Base-by-base conservation (phyloP, 148 eudicot genomes). In the Talinum fruticosum region DNA sequence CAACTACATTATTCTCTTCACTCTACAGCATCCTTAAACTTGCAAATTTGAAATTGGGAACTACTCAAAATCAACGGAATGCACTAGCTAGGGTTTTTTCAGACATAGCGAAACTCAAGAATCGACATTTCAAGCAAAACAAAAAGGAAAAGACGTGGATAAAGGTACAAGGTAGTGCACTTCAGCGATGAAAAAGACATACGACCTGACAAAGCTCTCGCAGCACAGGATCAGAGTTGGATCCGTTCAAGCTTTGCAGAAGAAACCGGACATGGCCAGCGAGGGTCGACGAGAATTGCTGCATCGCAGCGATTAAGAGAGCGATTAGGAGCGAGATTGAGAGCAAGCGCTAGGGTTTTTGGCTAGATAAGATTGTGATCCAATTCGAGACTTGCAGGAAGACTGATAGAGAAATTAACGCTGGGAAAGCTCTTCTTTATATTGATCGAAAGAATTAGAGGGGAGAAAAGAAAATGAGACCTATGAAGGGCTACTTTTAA, bases 201-300 rank as follows among this genome's bases (percentile, higher is more conserved):
- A 33, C 18, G 35, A 89, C 97, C 93, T 90, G 78, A 47, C 75
- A 82, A 62, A 93, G 92, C 75, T 91, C 93, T 26, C 83, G 86
- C 23, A 88, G 84, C 61, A 89, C 89, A 7, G 86, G 77, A 61
- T 93, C 89, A 64, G 92, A 89, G 86, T 93, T 87, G 75, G 96
- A 89, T 77, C 84, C 96, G 57, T 86, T 85, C 82, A 88, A 76
- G 80, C 84, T 79, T 47, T 83, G 89, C 12, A 93, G 76, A 74
- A 89, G 87, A 57, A 81, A 89, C 14, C 93, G 89, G 69, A 91
- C 82, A 78, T 91, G 96, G 68, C 79, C 66, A 37, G 87, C 78
- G 47, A 87, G 23, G 38, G 86, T 71, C 64, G 95, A 75, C 19
- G 90, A 85, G 71, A 89, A 83, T 12, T 85, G 85, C 87, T 80